Percentiles rank a stretch among this genome's conserved stretches.
Evolutionary conservation across 2,329 filamentous ascomycete species (phyloP).

Genomic region (Fusarium sambucinum): DNA sequence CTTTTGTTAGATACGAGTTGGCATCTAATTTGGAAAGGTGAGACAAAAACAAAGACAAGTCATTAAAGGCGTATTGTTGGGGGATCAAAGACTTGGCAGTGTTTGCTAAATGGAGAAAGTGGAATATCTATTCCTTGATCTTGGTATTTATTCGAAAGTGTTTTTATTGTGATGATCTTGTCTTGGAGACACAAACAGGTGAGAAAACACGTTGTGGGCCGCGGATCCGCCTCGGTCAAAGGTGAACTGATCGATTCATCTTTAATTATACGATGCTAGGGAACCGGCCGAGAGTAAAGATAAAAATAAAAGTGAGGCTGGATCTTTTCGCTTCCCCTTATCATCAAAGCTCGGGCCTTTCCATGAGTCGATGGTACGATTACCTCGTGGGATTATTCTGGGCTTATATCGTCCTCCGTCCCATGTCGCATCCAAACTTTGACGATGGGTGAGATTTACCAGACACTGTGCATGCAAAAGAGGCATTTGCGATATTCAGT

Average conservation of each 20-base stretch:
- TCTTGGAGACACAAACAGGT: background rate
- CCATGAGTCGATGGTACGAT: conserved; percentile 40
- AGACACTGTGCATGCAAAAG: conserved; percentile 27
- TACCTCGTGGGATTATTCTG: conserved; percentile 22
- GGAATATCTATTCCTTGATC: background rate
- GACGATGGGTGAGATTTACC: background rate
- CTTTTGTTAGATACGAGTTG: conserved; percentile 17
- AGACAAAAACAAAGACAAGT: conserved; percentile 14
- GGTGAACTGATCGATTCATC: conserved; percentile 30
- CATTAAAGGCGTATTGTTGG: conserved; percentile 18
- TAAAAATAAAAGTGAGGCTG: background rate
- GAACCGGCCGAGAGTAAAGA: conserved; percentile 5
- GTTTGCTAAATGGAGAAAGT: conserved; percentile 11
- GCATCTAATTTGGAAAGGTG: background rate
- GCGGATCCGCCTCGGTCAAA: conserved; percentile 23
- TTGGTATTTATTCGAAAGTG: conserved; percentile 8
- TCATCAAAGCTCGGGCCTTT: conserved; percentile 33
- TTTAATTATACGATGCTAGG: background rate
- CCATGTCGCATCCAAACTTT: background rate
- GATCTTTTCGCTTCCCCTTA: background rate
- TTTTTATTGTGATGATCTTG: conserved; percentile 18
- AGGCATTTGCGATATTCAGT: conserved; percentile 1
- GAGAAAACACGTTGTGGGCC: conserved; percentile 13
- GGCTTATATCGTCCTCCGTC: conserved; percentile 6
- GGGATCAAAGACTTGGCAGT: conserved; percentile 13